Evolutionary conservation across 2,329 filamentous ascomycete species (phyloP), one percentile per base, ranked within the genome.

Genomic region (Daldinia sp.): DNA sequence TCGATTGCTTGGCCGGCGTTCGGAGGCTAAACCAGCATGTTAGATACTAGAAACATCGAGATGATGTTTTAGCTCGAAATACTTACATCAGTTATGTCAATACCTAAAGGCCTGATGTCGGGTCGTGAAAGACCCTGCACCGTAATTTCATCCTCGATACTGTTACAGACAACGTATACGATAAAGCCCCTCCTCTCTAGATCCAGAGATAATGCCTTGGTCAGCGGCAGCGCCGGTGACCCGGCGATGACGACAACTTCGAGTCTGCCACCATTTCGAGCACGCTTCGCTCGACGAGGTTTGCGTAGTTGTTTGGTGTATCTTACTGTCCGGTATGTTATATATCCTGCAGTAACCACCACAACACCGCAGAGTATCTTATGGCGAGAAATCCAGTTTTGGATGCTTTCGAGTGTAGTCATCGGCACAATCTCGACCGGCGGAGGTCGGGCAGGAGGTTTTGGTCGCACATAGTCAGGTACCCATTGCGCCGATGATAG

Each of bases 131-230:
- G 88, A 67, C 88, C 87, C 67, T 93, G 88, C 13, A 98, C 90
- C 70, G 92, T 82, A 39, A 90, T 85, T 79, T 98, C 94, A 73
- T 98, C 95, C 74, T 97, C 93, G 66, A 90, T 82, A n/a, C 89
- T 93, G 71, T 89, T 91, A 75, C 94, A 95, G 0, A 97, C 92
- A 67, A 99, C 86, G 79, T 94, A 99, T 63, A 98, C 93, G 68
- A 98, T 92, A 79, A 97, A 98, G 4, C 96, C 96, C 71, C 94
- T 89, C 67, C 94, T 87, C 81, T 98, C 96, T 73, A 99, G 84
- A 77, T 99, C 96, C 54, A 94, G 82, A 1, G 93, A 90, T 60
- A 98, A 84, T 10, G 93, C 93, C 75, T 90, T 91, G 6, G 93
- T 95, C 76, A 98, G 85, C 15, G 94, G 92, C 75, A 97, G 90